Base-by-base conservation (phyloP, 2,329 filamentous ascomycete species). In the Aspergillus luchuensis region DNA sequence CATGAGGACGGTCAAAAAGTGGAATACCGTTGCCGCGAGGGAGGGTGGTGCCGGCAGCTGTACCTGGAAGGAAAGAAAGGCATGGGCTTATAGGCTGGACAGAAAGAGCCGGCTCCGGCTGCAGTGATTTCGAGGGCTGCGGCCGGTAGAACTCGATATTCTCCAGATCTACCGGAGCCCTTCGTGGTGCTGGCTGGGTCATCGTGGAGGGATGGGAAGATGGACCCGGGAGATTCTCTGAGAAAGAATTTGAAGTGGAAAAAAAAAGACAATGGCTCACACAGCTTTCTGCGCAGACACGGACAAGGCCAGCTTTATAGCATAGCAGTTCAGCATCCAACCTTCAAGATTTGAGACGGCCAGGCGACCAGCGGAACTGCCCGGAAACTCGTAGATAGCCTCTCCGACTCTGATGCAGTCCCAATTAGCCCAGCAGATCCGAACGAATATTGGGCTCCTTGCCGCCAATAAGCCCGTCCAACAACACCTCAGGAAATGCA, bases 111-210 rank as follows among this genome's bases (percentile, higher is more conserved):
- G 45, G 33, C 33, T 57, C 56, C 38, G 45, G 45, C 45, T 57
- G 56, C 15, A 57, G 45, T 57, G 13, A 39, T 57, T 57, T 57
- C 38, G 45, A 51, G 45, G 56, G 56, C 56, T 57, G 45, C 23
- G 56, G 45, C 56, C 43, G 43, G 56, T 57, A 57, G 56, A 57
- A 57, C 56, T 57, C 56, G 45, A 57, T 57, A 57, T 57, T 57
- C 28, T 57, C 56, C 25, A 57, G 56, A 57, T 57, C 56, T 38
- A 57, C 56, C 45, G 39, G 38, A 57, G 49, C 56, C n/a, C 56
- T 57, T 50, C 45, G 36, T 39, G 15, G 33, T 15, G 43, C 43
- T 36, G 56, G 56, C 45, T 50, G 56, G 56, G 56, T 50, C 45
- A 51, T 51, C 56, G 49, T 23, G 56, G 56, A 57, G 56, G 45